A percentile compares a stretch with the other conserved stretches of the same genome.
These are phyloP conservation scores for Talaromyces sp. DNA, from an alignment of 2,329 filamentous ascomycete species.

Conservation along the genomic window DNA sequence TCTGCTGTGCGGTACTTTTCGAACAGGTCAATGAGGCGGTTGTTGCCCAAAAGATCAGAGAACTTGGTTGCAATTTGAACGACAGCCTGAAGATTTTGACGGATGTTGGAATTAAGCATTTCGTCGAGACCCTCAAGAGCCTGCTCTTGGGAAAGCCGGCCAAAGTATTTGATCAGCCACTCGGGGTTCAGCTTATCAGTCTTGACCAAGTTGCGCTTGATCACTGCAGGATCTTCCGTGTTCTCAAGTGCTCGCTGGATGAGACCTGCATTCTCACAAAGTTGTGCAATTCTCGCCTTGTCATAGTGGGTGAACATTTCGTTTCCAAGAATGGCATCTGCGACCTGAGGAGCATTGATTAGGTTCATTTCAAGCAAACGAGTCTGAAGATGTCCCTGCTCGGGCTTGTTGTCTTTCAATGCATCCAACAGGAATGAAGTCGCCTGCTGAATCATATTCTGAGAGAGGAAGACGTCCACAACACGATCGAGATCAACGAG, in stretches of 20 bases:
- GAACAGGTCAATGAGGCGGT: conserved; percentile 82
- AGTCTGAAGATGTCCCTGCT: conserved; percentile 91
- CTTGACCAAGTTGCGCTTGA: conserved; percentile 85
- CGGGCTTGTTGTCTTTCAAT: conserved; percentile 88
- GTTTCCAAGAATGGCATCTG: conserved; percentile 94
- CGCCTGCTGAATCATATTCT: conserved; percentile 95
- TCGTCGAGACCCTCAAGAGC: conserved; percentile 90
- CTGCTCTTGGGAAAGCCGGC: conserved; percentile 90
- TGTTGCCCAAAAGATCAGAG: conserved; percentile 88
- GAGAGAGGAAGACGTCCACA: conserved; percentile 95
- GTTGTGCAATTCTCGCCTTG: conserved; percentile 77
- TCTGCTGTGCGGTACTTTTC: conserved; percentile 98
- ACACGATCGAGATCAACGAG: conserved; percentile 91
- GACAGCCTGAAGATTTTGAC: conserved; percentile 91
- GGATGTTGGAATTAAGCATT: conserved; percentile 95
- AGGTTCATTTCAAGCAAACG: conserved; percentile 97
- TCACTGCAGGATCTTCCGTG: conserved; percentile 81
- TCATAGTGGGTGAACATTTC: conserved; percentile 99
- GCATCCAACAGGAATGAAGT: conserved; percentile 98
- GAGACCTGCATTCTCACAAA: conserved; percentile 91
- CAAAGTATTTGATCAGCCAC: conserved; percentile 90
- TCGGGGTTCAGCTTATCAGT: conserved; percentile 85
- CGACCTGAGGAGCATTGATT: conserved; percentile 92
- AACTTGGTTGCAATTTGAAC: conserved; percentile 97
- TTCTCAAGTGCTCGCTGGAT: conserved; percentile 86